Evolutionary conservation across 2,329 filamentous ascomycete species (phyloP).

Genomic region (Fonsecaea multimorphosa): DNA sequence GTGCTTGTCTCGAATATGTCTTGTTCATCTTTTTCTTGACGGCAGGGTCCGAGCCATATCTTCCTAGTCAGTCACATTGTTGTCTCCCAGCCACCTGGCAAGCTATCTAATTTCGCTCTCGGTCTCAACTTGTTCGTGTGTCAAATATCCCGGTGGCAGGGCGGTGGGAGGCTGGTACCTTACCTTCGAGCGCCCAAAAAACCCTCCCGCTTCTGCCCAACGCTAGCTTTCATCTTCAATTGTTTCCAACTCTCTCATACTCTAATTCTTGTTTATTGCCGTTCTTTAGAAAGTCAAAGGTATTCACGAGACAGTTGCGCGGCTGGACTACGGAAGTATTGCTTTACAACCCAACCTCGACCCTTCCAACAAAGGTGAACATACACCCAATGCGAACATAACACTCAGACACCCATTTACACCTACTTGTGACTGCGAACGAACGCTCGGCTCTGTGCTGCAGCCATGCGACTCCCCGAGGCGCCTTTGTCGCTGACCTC

Average conservation of each 20-base stretch:
- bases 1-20: neutral
- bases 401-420: neutral
- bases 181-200: slow-evolving; percentile 21
- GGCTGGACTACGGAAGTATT: neutral
- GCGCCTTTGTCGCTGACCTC: slow-evolving; percentile 26
- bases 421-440: slow-evolving; percentile 16
- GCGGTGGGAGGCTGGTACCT: slow-evolving; percentile 26
- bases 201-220: slow-evolving; percentile 22
- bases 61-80: neutral
- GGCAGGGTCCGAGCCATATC: neutral
- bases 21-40: neutral
- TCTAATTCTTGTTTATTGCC: slow-evolving; percentile 11
- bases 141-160: slow-evolving; percentile 24
- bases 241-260: slow-evolving; percentile 7
- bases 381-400: slow-evolving; percentile 25
- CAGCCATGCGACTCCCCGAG: slow-evolving; percentile 31
- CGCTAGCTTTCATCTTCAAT: slow-evolving; percentile 16
- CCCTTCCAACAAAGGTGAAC: neutral
- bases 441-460: slow-evolving; percentile 16
- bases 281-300: neutral
- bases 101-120: slow-evolving; percentile 13
- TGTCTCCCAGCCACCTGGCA: slow-evolving; percentile 21
- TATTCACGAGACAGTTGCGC: neutral
- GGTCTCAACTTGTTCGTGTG: slow-evolving; percentile 15
- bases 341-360: slow-evolving; percentile 2